phyloP scores from a whole-genome alignment of 2,329 filamentous ascomycete species.

The Emmonsia crescens region DNA sequence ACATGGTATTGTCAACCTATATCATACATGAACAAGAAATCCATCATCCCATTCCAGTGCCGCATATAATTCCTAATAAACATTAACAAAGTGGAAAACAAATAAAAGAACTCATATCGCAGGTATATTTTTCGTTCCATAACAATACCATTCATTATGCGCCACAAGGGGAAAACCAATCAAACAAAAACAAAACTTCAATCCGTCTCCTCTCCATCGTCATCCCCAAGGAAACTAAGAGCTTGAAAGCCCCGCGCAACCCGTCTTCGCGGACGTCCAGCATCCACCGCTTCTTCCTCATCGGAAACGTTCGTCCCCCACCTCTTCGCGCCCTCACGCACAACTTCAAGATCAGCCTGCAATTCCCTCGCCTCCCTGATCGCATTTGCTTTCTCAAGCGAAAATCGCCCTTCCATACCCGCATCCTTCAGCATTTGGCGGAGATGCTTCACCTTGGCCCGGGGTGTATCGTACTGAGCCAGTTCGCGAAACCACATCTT shows the following conservation, averaged over 20 bases:
- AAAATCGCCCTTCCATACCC: conserved; percentile 85
- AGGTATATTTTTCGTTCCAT: no score
- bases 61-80: background rate
- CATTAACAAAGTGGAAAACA: background rate
- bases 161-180: background rate
- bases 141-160: background rate
- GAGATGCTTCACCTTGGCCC: conserved; percentile 73
- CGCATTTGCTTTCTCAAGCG: conserved; percentile 67
- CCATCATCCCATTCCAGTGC: conserved; percentile 3
- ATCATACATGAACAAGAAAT: background rate
- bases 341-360: conserved; percentile 69
- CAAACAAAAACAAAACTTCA: conserved; percentile 20
- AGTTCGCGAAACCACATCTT: conserved; percentile 88
- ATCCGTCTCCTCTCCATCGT: conserved; percentile 54
- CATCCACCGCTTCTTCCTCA: conserved; percentile 33
- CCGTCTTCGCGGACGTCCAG: conserved; percentile 28
- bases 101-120: background rate
- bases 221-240: conserved; percentile 49
- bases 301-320: conserved; percentile 54
- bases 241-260: conserved; percentile 34
- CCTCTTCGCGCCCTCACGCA: conserved; percentile 65
- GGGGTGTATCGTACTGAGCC: conserved; percentile 59
- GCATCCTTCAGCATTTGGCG: conserved; percentile 65
- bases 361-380: conserved; percentile 85
- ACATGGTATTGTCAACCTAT: background rate